A percentile compares a stretch with the other conserved stretches of the same genome.
Conservation (phyloP, 2,329 filamentous ascomycete species). For the Emericellopsis cladophorae region DNA sequence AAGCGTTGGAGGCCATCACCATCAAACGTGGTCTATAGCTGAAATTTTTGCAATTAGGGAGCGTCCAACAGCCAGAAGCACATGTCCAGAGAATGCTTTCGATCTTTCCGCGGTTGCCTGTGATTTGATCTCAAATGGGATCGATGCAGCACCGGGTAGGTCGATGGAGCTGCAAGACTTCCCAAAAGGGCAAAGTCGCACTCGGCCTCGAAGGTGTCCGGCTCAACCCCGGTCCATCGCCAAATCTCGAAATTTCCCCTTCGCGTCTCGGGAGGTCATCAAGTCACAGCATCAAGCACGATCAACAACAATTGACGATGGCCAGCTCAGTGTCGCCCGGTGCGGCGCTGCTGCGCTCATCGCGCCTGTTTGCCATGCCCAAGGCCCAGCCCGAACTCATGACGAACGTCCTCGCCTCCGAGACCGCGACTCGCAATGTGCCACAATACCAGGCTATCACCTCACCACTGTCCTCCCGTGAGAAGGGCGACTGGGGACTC, state of each 20-base stretch:
- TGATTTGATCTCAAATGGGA: too few relatives aligned
- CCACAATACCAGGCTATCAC: constrained; percentile 78
- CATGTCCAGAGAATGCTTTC: too few relatives aligned
- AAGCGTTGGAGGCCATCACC: constrained; percentile 37
- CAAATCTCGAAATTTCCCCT: background rate
- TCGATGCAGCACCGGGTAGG: too few relatives aligned
- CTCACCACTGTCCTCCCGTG: constrained; percentile 59
- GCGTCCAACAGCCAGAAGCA: too few relatives aligned
- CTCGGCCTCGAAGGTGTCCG: background rate
- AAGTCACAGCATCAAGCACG: constrained; percentile 2
- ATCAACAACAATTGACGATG: constrained; percentile 16
- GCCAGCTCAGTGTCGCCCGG: constrained; percentile 40
- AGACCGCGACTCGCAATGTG: constrained; percentile 52
- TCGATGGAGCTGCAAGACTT: too few relatives aligned
- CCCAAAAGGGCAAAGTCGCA: too few relatives aligned
- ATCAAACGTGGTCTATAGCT: background rate
- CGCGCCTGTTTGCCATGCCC: constrained; percentile 82
- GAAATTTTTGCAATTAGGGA: background rate
- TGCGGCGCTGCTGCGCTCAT: constrained; percentile 65
- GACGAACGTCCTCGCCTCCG: constrained; percentile 21
- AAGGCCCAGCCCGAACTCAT: constrained; percentile 56
- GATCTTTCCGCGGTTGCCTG: too few relatives aligned
- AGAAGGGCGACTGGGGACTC: constrained; percentile 81
- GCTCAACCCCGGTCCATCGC: constrained; percentile 1
- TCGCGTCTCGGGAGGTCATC: background rate